Evolutionary conservation across 2,329 filamentous ascomycete species (phyloP).

Genomic region (Myrmaecium sp.): DNA sequence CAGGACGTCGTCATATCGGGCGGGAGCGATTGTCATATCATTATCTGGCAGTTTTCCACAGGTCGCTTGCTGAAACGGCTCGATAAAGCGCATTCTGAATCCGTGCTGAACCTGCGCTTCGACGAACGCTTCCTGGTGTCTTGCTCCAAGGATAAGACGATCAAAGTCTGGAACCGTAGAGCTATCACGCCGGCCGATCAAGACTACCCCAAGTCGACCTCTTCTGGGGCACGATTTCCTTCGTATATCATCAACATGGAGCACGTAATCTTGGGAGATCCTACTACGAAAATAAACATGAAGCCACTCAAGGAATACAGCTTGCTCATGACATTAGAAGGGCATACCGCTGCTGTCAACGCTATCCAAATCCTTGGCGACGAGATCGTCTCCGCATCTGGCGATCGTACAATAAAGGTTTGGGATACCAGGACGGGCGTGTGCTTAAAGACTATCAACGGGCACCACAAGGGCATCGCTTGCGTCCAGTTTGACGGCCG

Average conservation of each 20-base stretch:
- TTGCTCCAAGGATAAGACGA: slow-evolving; percentile 91
- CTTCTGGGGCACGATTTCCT: slow-evolving; percentile 30
- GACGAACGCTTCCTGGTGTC: slow-evolving; percentile 85
- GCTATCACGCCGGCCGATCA: slow-evolving; percentile 22
- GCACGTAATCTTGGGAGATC: slow-evolving; percentile 16
- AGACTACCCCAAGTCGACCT: slow-evolving; percentile 17
- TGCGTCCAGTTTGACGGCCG: slow-evolving; percentile 94
- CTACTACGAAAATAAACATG: slow-evolving; percentile 20
- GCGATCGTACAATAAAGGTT: slow-evolving; percentile 82
- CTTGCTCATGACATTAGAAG: slow-evolving; percentile 62
- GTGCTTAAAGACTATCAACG: slow-evolving; percentile 62
- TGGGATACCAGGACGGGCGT: slow-evolving; percentile 77
- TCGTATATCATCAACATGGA: slow-evolving; percentile 37
- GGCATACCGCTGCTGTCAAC: slow-evolving; percentile 85
- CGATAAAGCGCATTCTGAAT: slow-evolving; percentile 64
- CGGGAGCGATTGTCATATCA: slow-evolving; percentile 80
- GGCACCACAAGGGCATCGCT: slow-evolving; percentile 88
- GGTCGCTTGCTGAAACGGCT: slow-evolving; percentile 67
- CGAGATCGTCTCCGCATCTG: slow-evolving; percentile 86
- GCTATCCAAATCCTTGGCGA: slow-evolving; percentile 78
- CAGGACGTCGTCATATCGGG: slow-evolving; percentile 92
- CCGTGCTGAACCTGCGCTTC: slow-evolving; percentile 84
- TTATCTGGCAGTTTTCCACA: slow-evolving; percentile 86
- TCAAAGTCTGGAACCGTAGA: slow-evolving; percentile 85
- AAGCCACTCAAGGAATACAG: slow-evolving; percentile 50